These are phyloP conservation scores for Scedosporium boydii DNA, from an alignment of 2,329 filamentous ascomycete genomes.

Conservation along the genomic window DNA sequence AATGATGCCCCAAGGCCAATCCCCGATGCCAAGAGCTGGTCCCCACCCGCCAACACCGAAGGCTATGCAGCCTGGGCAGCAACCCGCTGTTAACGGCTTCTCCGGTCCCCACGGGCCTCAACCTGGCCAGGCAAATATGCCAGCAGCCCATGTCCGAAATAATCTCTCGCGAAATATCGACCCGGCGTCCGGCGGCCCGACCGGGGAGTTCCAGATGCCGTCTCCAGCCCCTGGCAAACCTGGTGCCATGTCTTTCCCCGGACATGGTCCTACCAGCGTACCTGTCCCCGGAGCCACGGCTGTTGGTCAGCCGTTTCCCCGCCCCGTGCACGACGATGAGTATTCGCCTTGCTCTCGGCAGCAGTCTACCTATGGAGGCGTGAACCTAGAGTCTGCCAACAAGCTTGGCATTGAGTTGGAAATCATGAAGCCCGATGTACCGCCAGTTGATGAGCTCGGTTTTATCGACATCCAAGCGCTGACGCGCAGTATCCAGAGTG, in stretches of 20 bases:
- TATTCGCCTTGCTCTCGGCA: conserved; percentile 47
- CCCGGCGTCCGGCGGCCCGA: conserved; percentile 15
- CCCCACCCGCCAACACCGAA: not conserved
- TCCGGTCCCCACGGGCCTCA: conserved; percentile 20
- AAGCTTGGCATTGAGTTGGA: conserved; percentile 59
- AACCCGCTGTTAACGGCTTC: conserved; percentile 25
- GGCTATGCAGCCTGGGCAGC: conserved; percentile 30
- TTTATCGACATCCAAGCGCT: conserved; percentile 84
- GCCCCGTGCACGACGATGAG: conserved; percentile 22
- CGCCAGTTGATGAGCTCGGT: conserved; percentile 67
- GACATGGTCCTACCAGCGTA: not conserved
- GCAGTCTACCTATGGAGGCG: conserved; percentile 57
- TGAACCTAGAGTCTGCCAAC: conserved; percentile 56
- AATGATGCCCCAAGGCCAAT: conserved; percentile 20
- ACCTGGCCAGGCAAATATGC: conserved; percentile 9
- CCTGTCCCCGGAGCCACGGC: not conserved
- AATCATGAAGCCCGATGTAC: conserved; percentile 63
- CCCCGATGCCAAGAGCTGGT: not conserved
- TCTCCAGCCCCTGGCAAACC: conserved; percentile 16
- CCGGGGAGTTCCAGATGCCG: conserved; percentile 28
- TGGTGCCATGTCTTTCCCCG: not conserved
- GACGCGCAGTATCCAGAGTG: conserved; percentile 81
- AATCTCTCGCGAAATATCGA: conserved; percentile 45
- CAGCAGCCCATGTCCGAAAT: conserved; percentile 31
- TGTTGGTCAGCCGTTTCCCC: not conserved